Evolutionary conservation across 163 green algal genomes (phyloP).

Genomic region (Volvox carteri): DNA sequence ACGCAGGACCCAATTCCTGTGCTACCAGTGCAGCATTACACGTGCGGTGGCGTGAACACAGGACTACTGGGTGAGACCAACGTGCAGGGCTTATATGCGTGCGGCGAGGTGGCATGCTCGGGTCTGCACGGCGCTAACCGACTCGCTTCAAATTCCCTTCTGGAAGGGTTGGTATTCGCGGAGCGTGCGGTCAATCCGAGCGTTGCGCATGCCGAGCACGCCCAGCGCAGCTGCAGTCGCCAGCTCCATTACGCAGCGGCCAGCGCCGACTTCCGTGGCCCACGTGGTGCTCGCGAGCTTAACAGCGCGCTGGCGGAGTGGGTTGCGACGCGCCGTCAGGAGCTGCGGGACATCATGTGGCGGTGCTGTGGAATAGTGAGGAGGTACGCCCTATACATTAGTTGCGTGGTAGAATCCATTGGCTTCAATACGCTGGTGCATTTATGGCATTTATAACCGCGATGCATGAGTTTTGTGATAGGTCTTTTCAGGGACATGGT

Average conservation of each 20-base stretch:
- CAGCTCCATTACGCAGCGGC: slow-evolving; percentile 75
- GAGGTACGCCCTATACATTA: slow-evolving; percentile 27
- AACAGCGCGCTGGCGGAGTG: slow-evolving; percentile 68
- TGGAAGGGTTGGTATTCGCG: slow-evolving; percentile 97
- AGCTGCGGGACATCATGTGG: slow-evolving; percentile 88
- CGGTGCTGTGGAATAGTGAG: slow-evolving; percentile 85
- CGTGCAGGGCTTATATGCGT: slow-evolving; percentile 94
- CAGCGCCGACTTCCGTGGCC: slow-evolving; percentile 67
- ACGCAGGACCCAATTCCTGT: slow-evolving; percentile 94
- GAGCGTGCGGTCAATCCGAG: slow-evolving; percentile 83
- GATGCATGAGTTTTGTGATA: no score
- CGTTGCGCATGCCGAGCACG: slow-evolving; percentile 80
- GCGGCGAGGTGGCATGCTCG: slow-evolving; percentile 94
- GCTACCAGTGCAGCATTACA: slow-evolving; percentile 97
- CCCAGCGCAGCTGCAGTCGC: slow-evolving; percentile 65
- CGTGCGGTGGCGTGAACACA: slow-evolving; percentile 95
- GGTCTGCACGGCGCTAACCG: slow-evolving; percentile 98
- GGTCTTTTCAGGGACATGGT: no score
- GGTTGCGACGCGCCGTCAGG: slow-evolving; percentile 72
- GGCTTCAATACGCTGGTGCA: no score
- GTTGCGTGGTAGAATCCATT: no score
- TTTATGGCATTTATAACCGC: no score
- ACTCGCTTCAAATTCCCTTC: slow-evolving; percentile 96
- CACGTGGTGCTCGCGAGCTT: slow-evolving; percentile 55
- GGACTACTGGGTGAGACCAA: slow-evolving; percentile 90